These are phyloP conservation scores for Malassezia pachydermatis DNA, from an alignment of 1,284 basidiomycete species.

Conservation along the genomic window DNA sequence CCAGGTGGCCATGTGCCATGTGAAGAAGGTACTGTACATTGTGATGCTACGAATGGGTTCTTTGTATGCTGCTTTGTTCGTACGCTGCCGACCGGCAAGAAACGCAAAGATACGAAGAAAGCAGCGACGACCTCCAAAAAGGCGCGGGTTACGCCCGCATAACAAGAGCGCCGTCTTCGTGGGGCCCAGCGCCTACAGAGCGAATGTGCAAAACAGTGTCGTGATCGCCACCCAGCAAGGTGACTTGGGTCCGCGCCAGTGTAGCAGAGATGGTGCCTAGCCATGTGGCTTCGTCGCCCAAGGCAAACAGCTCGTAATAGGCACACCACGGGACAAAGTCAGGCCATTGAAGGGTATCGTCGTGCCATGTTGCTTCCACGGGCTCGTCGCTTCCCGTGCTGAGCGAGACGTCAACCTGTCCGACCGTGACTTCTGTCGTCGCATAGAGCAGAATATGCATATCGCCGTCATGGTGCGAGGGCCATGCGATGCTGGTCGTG, in stretches of 20 bases:
- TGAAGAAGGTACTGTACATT: slow-evolving; percentile 14
- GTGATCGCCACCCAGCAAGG: background rate
- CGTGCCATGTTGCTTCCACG: slow-evolving; percentile 1
- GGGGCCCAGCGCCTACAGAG: background rate
- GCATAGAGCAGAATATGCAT: background rate
- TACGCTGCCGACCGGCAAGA: background rate
- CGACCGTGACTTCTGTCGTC: background rate
- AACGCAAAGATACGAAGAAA: background rate
- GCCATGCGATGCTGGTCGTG: too few species aligned
- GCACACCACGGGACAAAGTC: slow-evolving; percentile 13
- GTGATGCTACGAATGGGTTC: slow-evolving; percentile 33
- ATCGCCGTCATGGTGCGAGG: background rate
- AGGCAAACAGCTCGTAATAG: slow-evolving; percentile 14
- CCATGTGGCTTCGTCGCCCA: slow-evolving; percentile 4
- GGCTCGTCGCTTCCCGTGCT: background rate
- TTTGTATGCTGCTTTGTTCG: slow-evolving; percentile 36
- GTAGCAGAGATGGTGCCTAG: slow-evolving; percentile 7
- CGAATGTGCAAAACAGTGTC: slow-evolving; percentile 4
- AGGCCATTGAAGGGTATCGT: slow-evolving; percentile 12
- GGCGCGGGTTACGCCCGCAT: background rate
- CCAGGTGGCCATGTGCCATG: slow-evolving; percentile 21
- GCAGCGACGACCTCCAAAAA: background rate
- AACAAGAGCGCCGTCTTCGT: background rate
- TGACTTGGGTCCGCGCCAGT: background rate
- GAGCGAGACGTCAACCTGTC: slow-evolving; percentile 2